Evolutionary conservation across 371 early-diverging fungal species (phyloP), one percentile per base, ranked within the genome.

Genomic region (Blakeslea trispora): DNA sequence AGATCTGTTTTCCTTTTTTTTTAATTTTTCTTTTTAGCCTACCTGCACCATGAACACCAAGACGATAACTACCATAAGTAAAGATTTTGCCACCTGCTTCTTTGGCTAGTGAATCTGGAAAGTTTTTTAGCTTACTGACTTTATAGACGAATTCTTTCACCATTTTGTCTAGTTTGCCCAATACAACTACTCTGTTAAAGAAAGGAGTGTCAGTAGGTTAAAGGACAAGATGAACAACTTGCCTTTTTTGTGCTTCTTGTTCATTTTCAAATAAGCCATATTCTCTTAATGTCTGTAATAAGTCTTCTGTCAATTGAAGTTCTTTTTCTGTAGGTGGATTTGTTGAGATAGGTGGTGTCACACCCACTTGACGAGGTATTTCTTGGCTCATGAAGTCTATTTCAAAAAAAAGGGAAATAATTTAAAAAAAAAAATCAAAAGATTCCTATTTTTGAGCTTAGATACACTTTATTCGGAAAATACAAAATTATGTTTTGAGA

Each of bases 61-160:
- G 81, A 42, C 99, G 83, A 72, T 97, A 99, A 50, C 98, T 98
- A 10, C 99, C 99, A 79, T 95, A 99, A 0, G 99, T 98, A 69
- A 94, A 99, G 40, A 99, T 99, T 75, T 97, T 97, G 35, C 99
- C 99, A 41, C 97, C 97, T 40, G 91, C 93, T 53, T 92, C 89
- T 50, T 75, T 83, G 2, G 96, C 96, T 22, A 92, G 63, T 11
- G 86, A 73, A 61, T 92, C 95, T 15, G 93, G 85, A 28, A 92
- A 77, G 15, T 83, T 82, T 51, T 88, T 84, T 31, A 85, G 64
- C 57, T 69, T 73, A 42, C 85, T 81, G 9, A 88, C 88, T 23
- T 70, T 65, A 48, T 89, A 87, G 7, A 98, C 96, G 76, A 98
- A 96, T 44, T 93, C 90, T 64, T 95, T 93, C 50, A 95, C 92